A percentile compares a stretch with the other conserved stretches of the same genome.
These are phyloP conservation scores for Ogataea siamensis DNA, from an alignment of 805 yeast species.

Conservation along the genomic window DNA sequence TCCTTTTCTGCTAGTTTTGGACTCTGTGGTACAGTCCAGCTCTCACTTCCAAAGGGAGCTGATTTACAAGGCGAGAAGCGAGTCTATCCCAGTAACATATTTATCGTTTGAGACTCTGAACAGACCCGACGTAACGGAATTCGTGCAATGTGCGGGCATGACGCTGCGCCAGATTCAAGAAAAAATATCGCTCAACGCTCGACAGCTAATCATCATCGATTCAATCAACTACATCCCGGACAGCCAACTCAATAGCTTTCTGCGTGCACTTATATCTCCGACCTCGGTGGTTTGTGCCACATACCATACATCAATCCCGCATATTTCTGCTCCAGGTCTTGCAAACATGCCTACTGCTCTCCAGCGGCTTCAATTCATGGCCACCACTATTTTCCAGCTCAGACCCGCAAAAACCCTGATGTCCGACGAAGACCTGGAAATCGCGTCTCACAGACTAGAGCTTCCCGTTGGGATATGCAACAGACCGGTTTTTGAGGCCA, in stretches of 20 bases:
- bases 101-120: constrained; percentile 67
- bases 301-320: constrained; percentile 43
- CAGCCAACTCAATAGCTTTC: constrained; percentile 40
- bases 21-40: constrained; percentile 70
- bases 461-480: constrained; percentile 54
- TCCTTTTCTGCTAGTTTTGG: constrained; percentile 69
- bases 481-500: constrained; percentile 42
- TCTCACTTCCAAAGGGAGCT: constrained; percentile 57
- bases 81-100: constrained; percentile 40
- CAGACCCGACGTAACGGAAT: constrained; percentile 47
- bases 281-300: constrained; percentile 44
- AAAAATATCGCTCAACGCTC: constrained; percentile 12
- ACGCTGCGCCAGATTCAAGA: constrained; percentile 12
- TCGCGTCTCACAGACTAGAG: constrained; percentile 37
- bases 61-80: constrained; percentile 35
- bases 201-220: constrained; percentile 56
- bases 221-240: constrained; percentile 59
- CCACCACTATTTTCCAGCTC: constrained; percentile 69
- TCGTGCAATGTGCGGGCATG: constrained; percentile 42
- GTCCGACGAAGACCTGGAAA: constrained; percentile 46
- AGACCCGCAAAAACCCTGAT: constrained; percentile 38
- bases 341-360: constrained; percentile 24
- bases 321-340: neutral
- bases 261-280: constrained; percentile 39
- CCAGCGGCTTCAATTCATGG: constrained; percentile 54